Base-by-base conservation (phyloP, 1,284 basidiomycete species). In the Mycosarcoma maydis region DNA sequence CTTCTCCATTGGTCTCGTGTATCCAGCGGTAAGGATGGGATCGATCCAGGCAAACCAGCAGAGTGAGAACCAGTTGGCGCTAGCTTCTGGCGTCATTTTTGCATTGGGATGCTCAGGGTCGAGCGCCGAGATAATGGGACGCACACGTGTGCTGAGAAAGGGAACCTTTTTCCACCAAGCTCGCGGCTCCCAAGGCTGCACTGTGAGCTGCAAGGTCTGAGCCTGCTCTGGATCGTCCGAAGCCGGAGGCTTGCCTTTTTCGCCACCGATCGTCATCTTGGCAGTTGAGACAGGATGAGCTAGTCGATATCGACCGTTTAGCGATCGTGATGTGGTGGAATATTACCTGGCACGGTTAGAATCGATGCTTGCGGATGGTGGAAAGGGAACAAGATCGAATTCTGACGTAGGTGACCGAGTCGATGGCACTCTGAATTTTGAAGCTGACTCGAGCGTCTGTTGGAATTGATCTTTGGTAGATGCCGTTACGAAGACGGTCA, bases 31-130 rank as follows among this genome's bases (percentile, higher is more conserved):
- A 32, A 72, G 56, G 34, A 72, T 49, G 30, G 51, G 50, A 14
- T 46, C 37, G 14, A 72, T 51, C 70, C 70, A 72, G 4, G 42
- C 44, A 52, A 72, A 72, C 40, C 53, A 60, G 33, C 59, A 39
- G 22, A 48, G 32, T 7, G 65, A 69, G 39, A 50, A 41, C 44
- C 44, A 47, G 37, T 36, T 60, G 10, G 70, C 60, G 4, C 17
- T 36, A 20, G 47, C 40, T 44, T 71, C 68, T 3, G 68, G 68
- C 16, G 65, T 62, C 32, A 53, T 42, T 23, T 55, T 55, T 0
- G 44, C 43, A 24, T 48, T 44, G 37, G 42, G 46, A 32, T 49
- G 47, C 17, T 43, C 13, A 22, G 47, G 46, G 30, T 49, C 46
- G 14, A 57, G 24, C 3, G 55, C 55, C 7, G 55, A 57, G 47